These are phyloP conservation scores for Castanea sativa DNA, from an alignment of 306 rosid species.

Conservation along the genomic window DNA sequence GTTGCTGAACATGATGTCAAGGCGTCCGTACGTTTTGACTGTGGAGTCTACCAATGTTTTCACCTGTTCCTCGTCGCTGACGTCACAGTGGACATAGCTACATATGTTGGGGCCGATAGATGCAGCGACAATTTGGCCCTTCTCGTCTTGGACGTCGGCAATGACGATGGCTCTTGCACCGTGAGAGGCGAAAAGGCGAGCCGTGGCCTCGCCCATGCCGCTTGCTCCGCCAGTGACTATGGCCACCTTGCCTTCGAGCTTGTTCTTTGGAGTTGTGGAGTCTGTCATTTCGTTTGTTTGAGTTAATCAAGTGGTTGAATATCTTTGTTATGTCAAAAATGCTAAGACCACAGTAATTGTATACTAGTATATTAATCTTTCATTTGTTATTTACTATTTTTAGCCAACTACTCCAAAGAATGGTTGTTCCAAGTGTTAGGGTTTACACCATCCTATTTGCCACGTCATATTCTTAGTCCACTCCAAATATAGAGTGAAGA, in stretches of 20 bases:
- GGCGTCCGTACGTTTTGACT: slow-evolving; percentile 25
- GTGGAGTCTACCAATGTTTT: slow-evolving; percentile 31
- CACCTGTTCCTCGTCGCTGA: slow-evolving; percentile 49
- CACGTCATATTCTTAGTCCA: too few relatives aligned
- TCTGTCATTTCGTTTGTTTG: slow-evolving; percentile 12
- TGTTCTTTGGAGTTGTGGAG: neutral
- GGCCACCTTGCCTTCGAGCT: slow-evolving; percentile 48
- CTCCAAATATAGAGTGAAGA: too few relatives aligned
- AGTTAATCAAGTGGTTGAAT: too few relatives aligned
- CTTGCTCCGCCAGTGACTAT: slow-evolving; percentile 63
- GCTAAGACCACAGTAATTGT: too few relatives aligned
- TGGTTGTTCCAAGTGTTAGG: too few relatives aligned
- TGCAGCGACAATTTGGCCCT: slow-evolving; percentile 34
- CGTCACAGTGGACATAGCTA: slow-evolving; percentile 53
- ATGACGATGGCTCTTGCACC: slow-evolving; percentile 51
- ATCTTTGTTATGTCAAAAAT: too few relatives aligned
- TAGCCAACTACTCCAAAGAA: too few relatives aligned
- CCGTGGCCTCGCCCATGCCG: slow-evolving; percentile 66
- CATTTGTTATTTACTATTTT: too few relatives aligned
- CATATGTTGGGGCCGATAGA: slow-evolving; percentile 42
- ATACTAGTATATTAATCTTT: too few relatives aligned
- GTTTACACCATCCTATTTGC: too few relatives aligned
- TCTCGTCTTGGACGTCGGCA: slow-evolving; percentile 50
- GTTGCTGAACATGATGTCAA: slow-evolving; percentile 66
- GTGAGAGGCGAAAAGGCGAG: slow-evolving; percentile 27